phyloP scores from a whole-genome alignment of 2,329 filamentous ascomycete species.

The Fusarium torreyae region DNA sequence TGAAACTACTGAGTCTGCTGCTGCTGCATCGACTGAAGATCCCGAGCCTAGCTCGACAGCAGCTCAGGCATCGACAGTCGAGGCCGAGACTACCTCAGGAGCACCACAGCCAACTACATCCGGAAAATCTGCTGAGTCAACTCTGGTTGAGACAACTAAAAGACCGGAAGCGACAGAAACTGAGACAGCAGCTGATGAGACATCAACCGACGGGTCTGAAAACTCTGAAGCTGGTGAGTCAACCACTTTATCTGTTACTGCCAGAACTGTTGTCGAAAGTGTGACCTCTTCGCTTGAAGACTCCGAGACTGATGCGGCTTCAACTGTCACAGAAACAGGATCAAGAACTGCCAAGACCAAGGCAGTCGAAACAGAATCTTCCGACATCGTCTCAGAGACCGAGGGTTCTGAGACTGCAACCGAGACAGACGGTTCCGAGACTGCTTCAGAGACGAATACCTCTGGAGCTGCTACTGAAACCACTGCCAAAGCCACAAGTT shows the following conservation, averaged over 20 bases:
- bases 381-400: constrained; percentile 9
- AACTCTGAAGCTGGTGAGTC: constrained; percentile 43
- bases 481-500: constrained; percentile 17
- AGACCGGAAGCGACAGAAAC: constrained; percentile 22
- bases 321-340: constrained; percentile 32
- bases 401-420: not conserved
- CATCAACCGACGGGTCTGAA: constrained; percentile 37
- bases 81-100: constrained; percentile 18
- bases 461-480: constrained; percentile 20
- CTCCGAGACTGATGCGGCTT: constrained; percentile 32
- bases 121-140: constrained; percentile 13
- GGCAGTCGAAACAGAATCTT: constrained; percentile 10
- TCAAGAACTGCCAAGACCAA: constrained; percentile 24
- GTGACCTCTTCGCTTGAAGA: constrained; percentile 15
- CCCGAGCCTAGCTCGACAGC: constrained; percentile 8
- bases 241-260: constrained; percentile 22
- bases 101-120: constrained; percentile 29
- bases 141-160: constrained; percentile 14
- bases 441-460: constrained; percentile 1
- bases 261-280: not conserved
- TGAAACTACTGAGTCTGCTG: constrained; percentile 5
- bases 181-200: constrained; percentile 37
- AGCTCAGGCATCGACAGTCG: not conserved
- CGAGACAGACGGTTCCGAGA: not conserved
- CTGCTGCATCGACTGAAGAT: constrained; percentile 2